These are phyloP conservation scores for Melampsora allii-populina DNA, from an alignment of 1,284 basidiomycete species.

Conservation along the genomic window DNA sequence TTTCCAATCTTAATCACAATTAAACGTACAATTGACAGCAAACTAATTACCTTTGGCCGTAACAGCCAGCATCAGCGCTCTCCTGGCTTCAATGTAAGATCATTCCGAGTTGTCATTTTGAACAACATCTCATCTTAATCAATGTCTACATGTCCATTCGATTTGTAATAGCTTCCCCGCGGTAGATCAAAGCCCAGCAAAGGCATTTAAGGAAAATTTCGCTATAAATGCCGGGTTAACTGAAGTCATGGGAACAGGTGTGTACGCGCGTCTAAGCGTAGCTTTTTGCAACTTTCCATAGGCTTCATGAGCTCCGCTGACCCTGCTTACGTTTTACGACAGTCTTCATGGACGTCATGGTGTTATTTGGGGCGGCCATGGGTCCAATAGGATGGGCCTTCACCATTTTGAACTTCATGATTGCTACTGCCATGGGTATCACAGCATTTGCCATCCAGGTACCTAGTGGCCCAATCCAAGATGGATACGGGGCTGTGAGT, in stretches of 20 bases:
- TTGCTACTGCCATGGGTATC: conserved; percentile 15
- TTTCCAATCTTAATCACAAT: background rate
- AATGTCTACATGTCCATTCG: no score
- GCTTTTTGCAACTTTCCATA: no score
- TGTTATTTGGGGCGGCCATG: conserved; percentile 12
- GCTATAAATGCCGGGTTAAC: conserved; percentile 22
- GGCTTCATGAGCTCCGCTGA: background rate
- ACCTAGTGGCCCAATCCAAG: conserved; percentile 16
- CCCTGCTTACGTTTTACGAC: background rate
- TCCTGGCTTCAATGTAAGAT: conserved; percentile 35
- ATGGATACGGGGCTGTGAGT: conserved; percentile 22
- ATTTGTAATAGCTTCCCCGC: conserved; percentile 18
- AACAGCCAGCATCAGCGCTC: conserved; percentile 25
- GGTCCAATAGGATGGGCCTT: conserved; percentile 1
- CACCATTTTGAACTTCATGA: conserved; percentile 14
- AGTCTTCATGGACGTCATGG: conserved; percentile 34
- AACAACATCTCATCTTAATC: background rate
- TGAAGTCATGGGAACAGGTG: conserved; percentile 38
- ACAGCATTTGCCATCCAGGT: conserved; percentile 14
- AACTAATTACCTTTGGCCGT: background rate
- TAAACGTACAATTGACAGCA: background rate
- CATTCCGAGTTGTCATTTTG: background rate
- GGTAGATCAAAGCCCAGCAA: conserved; percentile 10
- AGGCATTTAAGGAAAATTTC: conserved; percentile 18
- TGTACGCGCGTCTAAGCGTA: no score